Base-by-base conservation (phyloP, 163 green algal genomes). In the Prototheca cutis region DNA sequence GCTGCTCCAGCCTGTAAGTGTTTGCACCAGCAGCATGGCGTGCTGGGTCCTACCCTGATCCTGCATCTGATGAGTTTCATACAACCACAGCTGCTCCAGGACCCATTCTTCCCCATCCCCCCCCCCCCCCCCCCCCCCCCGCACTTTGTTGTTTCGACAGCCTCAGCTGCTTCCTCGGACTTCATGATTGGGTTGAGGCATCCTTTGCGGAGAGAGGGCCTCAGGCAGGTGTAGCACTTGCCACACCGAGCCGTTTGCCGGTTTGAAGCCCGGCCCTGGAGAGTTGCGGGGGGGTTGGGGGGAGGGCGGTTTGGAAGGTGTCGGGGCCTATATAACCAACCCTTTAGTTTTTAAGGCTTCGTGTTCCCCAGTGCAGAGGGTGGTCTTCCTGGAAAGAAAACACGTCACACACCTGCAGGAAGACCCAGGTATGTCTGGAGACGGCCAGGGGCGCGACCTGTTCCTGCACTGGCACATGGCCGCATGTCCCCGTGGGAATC, bases 221-320 rank as follows among this genome's bases (percentile, higher is more conserved):
- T 58, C 36, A 71, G 49, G 71, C 78, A 85, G 32, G 66, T 65
- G 49, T 68, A 59, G 59, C 78, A 85, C 55, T 65, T 40, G 13
- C 78, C 72, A 62, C 78, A 85, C 32, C 72, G 67, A 33, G 60
- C 40, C 15, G 59, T 48, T 1, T 7, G 40, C 53, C 48, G 23
- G 25, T 42, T 48, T 48, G 47, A 18, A 17, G 31, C 49, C 32
- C 39, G 47, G 28, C 66, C 67, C 67, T 76, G 62, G 31, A 45
- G 3, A 25, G 4, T 8, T 45, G 6, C 4, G 42, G 30, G 13
- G 7, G 32, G 2, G 15, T 27, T 8, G 23, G 42, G 21, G 18
- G 42, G 30, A 21, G 51, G 59, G 33, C 33, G 29, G 17, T n/a
- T 3, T 39, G 45, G 31, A 29, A 7, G 42, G 17, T 51, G 33